phyloP scores from a whole-genome alignment of 73 alveolate species.

The Paramecium pentaurelia region DNA sequence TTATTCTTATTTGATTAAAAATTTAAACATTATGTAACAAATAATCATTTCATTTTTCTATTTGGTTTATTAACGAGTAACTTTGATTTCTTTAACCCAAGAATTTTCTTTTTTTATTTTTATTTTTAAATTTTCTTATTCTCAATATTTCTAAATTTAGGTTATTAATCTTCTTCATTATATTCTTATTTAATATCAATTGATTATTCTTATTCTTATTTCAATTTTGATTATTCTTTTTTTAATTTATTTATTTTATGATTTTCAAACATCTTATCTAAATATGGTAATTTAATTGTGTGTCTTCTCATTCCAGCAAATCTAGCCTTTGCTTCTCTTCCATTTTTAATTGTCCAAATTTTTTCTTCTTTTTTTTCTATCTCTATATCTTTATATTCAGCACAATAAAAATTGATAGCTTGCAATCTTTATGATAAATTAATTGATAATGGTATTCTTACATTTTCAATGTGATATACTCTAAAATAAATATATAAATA shows the following conservation, averaged over 20 bases:
- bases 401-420: background rate
- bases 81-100: background rate
- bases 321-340: constrained; percentile 40
- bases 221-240: background rate
- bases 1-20: background rate
- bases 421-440: background rate
- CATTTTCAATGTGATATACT: background rate
- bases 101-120: background rate
- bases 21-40: background rate
- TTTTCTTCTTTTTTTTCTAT: background rate
- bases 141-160: background rate
- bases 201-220: background rate
- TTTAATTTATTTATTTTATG: background rate
- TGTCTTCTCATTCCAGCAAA: constrained; percentile 40
- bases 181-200: background rate
- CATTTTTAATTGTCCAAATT: background rate
- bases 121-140: background rate
- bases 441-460: background rate
- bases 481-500: background rate
- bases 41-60: background rate
- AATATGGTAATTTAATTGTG: background rate
- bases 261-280: background rate
- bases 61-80: background rate
- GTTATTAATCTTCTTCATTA: background rate
- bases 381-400: background rate